Evolutionary conservation across 495 filamentous ascomycete genomes (phyloP).

Genomic region (Aspergillus conjunctus): DNA sequence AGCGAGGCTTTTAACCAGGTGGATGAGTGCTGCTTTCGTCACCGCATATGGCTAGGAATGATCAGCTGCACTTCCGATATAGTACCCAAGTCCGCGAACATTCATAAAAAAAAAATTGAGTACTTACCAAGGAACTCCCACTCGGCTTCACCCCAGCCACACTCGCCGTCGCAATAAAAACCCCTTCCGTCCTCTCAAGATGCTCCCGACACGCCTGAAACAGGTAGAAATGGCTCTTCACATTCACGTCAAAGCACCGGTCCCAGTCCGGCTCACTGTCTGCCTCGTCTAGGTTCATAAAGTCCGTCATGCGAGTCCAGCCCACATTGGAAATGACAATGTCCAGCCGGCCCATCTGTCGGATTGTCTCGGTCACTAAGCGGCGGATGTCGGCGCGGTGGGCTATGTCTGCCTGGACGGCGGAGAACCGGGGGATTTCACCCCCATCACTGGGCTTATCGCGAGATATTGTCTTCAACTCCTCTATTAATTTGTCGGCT

Average conservation of each 20-base stretch:
- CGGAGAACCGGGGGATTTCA: neutral
- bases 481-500: neutral
- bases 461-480: neutral
- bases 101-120: neutral
- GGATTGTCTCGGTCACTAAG: neutral
- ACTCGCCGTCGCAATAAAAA: slow-evolving; percentile 7
- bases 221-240: slow-evolving; percentile 13
- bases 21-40: slow-evolving; percentile 6
- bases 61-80: too few relatives aligned
- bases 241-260: slow-evolving; percentile 6
- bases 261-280: slow-evolving; percentile 12
- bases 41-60: slow-evolving; percentile 2
- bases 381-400: neutral
- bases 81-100: neutral
- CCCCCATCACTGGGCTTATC: neutral
- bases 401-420: neutral
- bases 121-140: slow-evolving; percentile 9
- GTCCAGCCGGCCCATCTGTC: slow-evolving; percentile 6
- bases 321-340: slow-evolving; percentile 12
- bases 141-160: slow-evolving; percentile 15
- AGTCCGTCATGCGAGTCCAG: slow-evolving; percentile 15
- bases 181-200: slow-evolving; percentile 2
- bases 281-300: slow-evolving; percentile 4
- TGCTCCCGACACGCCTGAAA: slow-evolving; percentile 5
- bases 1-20: slow-evolving; percentile 7